Conservation (phyloP, 2,329 filamentous ascomycete genomes). For the Endocalyx cinctus region DNA sequence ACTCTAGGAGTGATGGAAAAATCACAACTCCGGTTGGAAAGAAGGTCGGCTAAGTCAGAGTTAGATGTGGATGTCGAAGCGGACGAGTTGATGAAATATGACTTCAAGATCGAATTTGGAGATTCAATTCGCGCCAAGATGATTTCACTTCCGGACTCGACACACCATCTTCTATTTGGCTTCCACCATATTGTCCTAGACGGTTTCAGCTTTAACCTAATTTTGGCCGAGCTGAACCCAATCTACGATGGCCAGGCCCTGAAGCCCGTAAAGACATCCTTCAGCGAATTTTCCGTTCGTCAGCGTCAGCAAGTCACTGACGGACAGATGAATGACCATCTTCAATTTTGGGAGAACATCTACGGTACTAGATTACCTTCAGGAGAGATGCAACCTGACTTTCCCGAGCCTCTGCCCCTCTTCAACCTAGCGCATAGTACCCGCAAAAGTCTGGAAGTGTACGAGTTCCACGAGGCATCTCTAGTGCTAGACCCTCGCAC, state of each 20-base stretch:
- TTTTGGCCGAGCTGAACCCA: constrained; percentile 9
- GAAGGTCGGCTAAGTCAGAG: constrained; percentile 11
- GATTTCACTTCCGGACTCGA: constrained; percentile 24
- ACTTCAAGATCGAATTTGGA: constrained; percentile 35
- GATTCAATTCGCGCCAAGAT: constrained; percentile 29
- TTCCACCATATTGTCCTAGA: constrained; percentile 48
- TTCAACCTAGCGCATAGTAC: constrained; percentile 3
- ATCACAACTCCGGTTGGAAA: constrained; percentile 23
- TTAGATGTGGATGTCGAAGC: constrained; percentile 26
- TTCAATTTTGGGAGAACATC: constrained; percentile 7
- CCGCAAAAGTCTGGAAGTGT: constrained; percentile 4
- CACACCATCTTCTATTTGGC: constrained; percentile 36
- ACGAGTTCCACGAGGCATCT: constrained; percentile 5
- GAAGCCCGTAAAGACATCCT: constrained; percentile 2
- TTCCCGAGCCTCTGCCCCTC: constrained; percentile 3
- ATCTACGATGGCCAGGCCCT: constrained; percentile 8
- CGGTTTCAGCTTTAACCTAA: constrained; percentile 33
- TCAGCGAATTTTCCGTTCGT: constrained; percentile 6
- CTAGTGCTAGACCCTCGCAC: constrained; percentile 3
- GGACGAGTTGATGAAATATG: constrained; percentile 23
- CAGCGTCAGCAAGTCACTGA: constrained; percentile 5
- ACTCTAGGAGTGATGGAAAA: constrained; percentile 14
- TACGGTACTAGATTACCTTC: constrained; percentile 2
- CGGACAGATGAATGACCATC: constrained; percentile 4
- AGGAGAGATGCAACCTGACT: constrained; percentile 3